Percentiles rank a stretch among this genome's conserved stretches.
Evolutionary conservation across 116 monocot species (phyloP).

Genomic region (Papilionanthe hybrid): DNA sequence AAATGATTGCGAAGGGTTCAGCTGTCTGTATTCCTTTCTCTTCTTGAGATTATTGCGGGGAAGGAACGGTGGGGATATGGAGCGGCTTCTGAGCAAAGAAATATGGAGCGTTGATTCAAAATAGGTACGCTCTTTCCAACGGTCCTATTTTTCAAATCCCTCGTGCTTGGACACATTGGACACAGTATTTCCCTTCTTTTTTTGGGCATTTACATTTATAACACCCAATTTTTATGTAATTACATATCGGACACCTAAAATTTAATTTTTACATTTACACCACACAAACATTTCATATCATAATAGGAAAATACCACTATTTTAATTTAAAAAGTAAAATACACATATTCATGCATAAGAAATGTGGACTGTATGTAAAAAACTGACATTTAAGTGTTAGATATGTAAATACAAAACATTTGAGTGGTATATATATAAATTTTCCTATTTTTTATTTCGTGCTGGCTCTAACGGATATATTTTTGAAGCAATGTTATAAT

Average conservation of each 20-base stretch:
- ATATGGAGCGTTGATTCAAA: background rate
- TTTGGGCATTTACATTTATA: no score
- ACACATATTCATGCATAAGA: no score
- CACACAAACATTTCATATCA: no score
- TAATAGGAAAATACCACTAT: no score
- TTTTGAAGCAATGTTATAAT: background rate
- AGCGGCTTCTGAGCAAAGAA: background rate
- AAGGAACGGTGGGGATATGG: background rate
- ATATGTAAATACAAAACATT: no score
- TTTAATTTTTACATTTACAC: no score
- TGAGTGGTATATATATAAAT: no score
- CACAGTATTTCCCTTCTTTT: background rate
- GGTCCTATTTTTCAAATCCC: slow-evolving; percentile 12
- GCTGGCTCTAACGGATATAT: background rate
- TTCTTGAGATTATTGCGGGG: background rate
- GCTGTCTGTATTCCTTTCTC: background rate
- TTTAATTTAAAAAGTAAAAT: no score
- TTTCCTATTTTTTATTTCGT: background rate
- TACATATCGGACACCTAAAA: no score
- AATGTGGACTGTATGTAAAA: no score
- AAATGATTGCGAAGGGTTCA: background rate
- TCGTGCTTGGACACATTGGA: background rate
- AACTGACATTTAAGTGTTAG: no score
- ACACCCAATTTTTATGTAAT: no score
- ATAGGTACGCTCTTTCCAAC: background rate